phyloP scores from a whole-genome alignment of 768 basidiomycete species.

The Kwoniella shandongensis region DNA sequence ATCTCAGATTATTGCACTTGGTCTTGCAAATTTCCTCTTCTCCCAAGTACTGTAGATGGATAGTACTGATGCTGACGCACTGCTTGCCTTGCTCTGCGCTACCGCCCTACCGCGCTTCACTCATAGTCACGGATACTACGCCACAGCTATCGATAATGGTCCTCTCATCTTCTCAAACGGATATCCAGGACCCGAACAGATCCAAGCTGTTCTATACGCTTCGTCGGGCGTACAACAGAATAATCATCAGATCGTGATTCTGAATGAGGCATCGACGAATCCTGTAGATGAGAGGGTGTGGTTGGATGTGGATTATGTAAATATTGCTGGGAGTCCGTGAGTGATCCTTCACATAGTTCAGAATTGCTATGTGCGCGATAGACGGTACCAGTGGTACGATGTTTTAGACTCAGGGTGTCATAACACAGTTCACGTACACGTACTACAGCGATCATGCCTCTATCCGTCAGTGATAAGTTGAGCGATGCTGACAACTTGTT shows the following conservation, averaged over 20 bases:
- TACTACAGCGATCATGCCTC: no score
- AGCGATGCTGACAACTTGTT: no score
- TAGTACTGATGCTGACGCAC: not conserved
- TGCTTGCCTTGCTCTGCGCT: not conserved
- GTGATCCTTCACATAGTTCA: conserved; percentile 6
- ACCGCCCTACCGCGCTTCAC: not conserved
- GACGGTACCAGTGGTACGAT: no score
- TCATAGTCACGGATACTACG: conserved; percentile 19
- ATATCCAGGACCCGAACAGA: conserved; percentile 9
- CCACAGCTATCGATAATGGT: conserved; percentile 8
- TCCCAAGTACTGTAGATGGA: no score
- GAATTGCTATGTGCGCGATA: no score
- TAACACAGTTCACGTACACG: no score
- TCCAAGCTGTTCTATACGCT: conserved; percentile 7
- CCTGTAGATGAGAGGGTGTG: conserved; percentile 2
- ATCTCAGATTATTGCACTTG: no score
- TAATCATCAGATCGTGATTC: conserved; percentile 12
- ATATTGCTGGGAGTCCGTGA: conserved; percentile 9
- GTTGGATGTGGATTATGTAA: conserved; percentile 18
- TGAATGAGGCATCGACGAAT: conserved; percentile 13
- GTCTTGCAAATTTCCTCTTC: no score
- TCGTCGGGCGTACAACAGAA: conserved; percentile 13
- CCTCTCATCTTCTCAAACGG: conserved; percentile 5
- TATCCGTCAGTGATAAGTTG: no score
- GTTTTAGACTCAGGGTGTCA: no score